phyloP scores from a whole-genome alignment of 2,329 filamentous ascomycete species.

The Arthrobotrys megalospora region DNA sequence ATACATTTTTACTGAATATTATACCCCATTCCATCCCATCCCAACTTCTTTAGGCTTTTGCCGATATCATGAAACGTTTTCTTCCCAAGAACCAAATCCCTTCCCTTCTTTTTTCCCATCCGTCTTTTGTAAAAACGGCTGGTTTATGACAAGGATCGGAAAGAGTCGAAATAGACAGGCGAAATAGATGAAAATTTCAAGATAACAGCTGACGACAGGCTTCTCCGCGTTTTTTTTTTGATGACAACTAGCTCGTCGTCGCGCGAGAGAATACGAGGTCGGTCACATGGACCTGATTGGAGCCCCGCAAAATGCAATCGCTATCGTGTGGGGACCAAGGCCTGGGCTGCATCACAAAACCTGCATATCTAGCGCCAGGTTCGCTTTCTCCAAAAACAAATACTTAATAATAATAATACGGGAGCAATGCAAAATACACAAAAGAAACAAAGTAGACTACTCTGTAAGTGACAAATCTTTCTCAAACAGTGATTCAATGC shows the following conservation, averaged over 20 bases:
- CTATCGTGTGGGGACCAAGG: conserved; percentile 19
- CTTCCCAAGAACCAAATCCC: not conserved
- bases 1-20: conserved; percentile 20
- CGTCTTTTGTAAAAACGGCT: conserved; percentile 19
- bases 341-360: conserved; percentile 12
- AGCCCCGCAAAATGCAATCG: conserved; percentile 27
- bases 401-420: not conserved
- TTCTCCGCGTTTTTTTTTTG: conserved; percentile 15
- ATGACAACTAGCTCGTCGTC: conserved; percentile 8
- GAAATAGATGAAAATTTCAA: conserved; percentile 23
- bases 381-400: not conserved
- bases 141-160: conserved; percentile 1
- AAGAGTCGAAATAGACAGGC: not conserved
- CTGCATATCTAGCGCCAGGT: conserved; percentile 14
- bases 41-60: conserved; percentile 32
- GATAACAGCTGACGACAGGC: conserved; percentile 11
- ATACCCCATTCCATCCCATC: conserved; percentile 28
- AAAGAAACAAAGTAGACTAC: no score
- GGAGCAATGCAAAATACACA: no score
- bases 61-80: conserved; percentile 23
- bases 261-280: conserved; percentile 40
- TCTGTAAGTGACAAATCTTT: no score
- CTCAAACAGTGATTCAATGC: no score
- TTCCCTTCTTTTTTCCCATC: not conserved
- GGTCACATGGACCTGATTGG: conserved; percentile 38